Conservation (phyloP, 176 grass and related monocot species). For the Typha latifolia region DNA sequence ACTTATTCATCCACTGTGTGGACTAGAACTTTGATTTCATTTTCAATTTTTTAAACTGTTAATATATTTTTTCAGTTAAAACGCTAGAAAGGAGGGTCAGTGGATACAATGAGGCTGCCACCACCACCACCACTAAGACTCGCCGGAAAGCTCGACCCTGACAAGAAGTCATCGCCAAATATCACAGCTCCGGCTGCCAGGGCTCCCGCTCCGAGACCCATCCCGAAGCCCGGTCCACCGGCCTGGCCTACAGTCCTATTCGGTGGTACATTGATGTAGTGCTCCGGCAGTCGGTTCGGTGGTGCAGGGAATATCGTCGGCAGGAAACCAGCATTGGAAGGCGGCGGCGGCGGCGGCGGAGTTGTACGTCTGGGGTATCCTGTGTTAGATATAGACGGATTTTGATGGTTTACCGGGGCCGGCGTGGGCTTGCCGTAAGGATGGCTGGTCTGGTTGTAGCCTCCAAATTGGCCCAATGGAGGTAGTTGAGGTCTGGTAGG, state of each 20-base stretch:
- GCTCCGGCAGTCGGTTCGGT: slow-evolving; percentile 33
- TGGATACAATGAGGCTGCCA: slow-evolving; percentile 32
- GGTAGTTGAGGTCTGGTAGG: slow-evolving; percentile 11
- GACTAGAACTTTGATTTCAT: no score
- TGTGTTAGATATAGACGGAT: slow-evolving; percentile 24
- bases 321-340: slow-evolving; percentile 37
- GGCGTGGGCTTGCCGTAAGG: not conserved
- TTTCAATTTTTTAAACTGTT: not conserved
- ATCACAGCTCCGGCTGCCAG: slow-evolving; percentile 65
- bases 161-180: slow-evolving; percentile 72
- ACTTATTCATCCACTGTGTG: no score
- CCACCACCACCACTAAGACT: slow-evolving; percentile 34
- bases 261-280: slow-evolving; percentile 58
- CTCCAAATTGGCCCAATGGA: slow-evolving; percentile 16
- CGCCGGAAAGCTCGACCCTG: slow-evolving; percentile 31
- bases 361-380: slow-evolving; percentile 19
- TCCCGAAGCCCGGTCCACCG: slow-evolving; percentile 32
- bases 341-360: slow-evolving; percentile 30
- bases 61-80: not conserved
- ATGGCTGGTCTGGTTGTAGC: slow-evolving; percentile 17
- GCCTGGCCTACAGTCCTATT: slow-evolving; percentile 19
- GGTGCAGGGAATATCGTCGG: slow-evolving; percentile 25
- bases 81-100: slow-evolving; percentile 40
- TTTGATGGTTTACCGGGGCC: not conserved
- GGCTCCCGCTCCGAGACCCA: slow-evolving; percentile 75